Conservation (phyloP, 371 early-diverging fungal genomes). For the Rhizopus delemar region DNA sequence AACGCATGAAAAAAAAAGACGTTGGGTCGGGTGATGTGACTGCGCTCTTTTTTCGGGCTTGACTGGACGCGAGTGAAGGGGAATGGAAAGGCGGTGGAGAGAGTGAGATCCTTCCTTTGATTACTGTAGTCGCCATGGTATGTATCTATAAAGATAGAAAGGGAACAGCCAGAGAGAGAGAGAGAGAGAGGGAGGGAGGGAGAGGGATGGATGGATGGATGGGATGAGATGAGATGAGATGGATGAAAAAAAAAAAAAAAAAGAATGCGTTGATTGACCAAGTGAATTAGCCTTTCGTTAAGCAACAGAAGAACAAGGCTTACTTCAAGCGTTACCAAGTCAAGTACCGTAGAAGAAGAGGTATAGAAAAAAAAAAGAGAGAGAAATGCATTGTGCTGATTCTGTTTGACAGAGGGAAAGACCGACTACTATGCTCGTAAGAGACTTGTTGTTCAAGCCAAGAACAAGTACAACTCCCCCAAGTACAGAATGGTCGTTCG, state of each 20-base stretch:
- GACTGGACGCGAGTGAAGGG: not conserved
- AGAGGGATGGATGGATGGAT: constrained; percentile 24
- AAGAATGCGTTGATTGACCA: not conserved
- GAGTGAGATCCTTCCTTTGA: constrained; percentile 28
- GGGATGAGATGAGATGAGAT: not conserved
- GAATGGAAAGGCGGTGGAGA: not conserved
- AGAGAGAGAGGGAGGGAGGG: not conserved
- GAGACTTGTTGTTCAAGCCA: constrained; percentile 97
- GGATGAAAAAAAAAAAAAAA: not conserved
- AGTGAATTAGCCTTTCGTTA: constrained; percentile 45
- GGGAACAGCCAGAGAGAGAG: not conserved
- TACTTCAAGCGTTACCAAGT: constrained; percentile 99
- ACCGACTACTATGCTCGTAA: constrained; percentile 99
- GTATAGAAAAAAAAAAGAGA: constrained; percentile 54
- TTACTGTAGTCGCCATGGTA: constrained; percentile 32
- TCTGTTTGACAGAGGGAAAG: constrained; percentile 90
- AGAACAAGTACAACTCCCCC: constrained; percentile 99
- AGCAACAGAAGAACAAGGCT: constrained; percentile 66
- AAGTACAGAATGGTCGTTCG: constrained; percentile 99
- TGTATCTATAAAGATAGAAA: constrained; percentile 3
- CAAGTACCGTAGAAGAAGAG: constrained; percentile 98
- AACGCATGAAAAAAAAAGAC: too few species aligned
- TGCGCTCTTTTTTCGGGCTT: not conserved
- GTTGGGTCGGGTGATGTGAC: not conserved
- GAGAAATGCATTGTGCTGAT: not conserved